These are phyloP conservation scores for Tetrahymena thermophila DNA, from an alignment of 73 alveolate genomes.

Conservation along the genomic window DNA sequence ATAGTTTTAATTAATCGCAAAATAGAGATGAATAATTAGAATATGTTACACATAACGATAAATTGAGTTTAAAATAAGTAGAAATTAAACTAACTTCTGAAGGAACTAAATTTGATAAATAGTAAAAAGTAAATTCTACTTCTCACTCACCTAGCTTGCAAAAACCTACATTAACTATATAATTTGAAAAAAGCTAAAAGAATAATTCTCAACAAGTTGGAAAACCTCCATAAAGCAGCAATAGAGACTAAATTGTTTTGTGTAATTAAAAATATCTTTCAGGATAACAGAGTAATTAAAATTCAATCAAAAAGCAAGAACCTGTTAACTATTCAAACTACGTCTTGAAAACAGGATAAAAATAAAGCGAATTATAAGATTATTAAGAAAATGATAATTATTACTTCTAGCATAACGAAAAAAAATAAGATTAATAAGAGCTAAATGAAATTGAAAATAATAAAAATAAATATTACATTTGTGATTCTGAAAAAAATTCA, in stretches of 20 bases:
- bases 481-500: not conserved
- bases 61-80: too few relatives aligned
- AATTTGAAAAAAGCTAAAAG: not conserved
- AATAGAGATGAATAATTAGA: not conserved
- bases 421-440: not conserved
- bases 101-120: not conserved
- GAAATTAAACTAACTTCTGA: not conserved
- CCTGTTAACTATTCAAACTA: too few relatives aligned
- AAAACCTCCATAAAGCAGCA: not conserved
- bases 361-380: not conserved
- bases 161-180: not conserved
- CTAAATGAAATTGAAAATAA: not conserved
- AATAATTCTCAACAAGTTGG: not conserved
- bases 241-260: not conserved
- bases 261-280: not conserved
- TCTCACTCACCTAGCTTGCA: not conserved
- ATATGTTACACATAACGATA: not conserved
- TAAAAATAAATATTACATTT: not conserved
- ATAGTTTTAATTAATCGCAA: not conserved
- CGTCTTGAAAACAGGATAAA: too few relatives aligned
- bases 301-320: not conserved
- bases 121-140: not conserved
- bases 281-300: not conserved
- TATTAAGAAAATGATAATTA: not conserved
- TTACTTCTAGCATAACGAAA: not conserved